Evolutionary conservation across 805 yeast species (phyloP).

Genomic region (Candida schatavii): DNA sequence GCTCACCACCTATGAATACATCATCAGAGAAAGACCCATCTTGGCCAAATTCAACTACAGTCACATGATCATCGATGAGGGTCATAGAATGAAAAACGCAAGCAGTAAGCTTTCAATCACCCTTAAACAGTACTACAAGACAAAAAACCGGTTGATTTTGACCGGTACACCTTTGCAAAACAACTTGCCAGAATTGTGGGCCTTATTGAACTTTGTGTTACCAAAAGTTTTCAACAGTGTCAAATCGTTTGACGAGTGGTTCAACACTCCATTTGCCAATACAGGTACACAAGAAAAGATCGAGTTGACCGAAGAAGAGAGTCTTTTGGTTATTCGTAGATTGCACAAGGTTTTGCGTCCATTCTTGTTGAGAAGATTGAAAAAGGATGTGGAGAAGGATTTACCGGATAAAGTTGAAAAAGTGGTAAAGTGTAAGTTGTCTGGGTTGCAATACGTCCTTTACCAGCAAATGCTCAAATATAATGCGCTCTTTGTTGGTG

Average conservation of each 20-base stretch:
- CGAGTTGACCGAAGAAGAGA: conserved; percentile 83
- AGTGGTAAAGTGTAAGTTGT: conserved; percentile 74
- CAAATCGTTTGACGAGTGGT: conserved; percentile 86
- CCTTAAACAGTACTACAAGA: conserved; percentile 66
- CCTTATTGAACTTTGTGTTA: conserved; percentile 73
- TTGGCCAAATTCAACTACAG: conserved; percentile 70
- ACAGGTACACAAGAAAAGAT: conserved; percentile 80
- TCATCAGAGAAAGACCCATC: conserved; percentile 72
- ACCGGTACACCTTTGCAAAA: conserved; percentile 90
- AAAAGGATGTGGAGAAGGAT: conserved; percentile 84
- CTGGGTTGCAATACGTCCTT: conserved; percentile 65
- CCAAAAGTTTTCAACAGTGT: conserved; percentile 86
- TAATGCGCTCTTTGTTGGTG: conserved; percentile 66
- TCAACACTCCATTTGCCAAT: conserved; percentile 83
- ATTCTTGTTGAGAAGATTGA: conserved; percentile 76
- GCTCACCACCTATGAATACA: conserved; percentile 79
- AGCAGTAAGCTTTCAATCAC: conserved; percentile 72
- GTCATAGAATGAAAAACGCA: conserved; percentile 84
- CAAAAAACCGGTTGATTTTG: conserved; percentile 73
- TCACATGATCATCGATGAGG: conserved; percentile 89
- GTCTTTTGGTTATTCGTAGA: conserved; percentile 76
- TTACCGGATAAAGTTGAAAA: conserved; percentile 82
- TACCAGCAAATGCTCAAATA: conserved; percentile 78
- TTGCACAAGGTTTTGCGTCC: conserved; percentile 85
- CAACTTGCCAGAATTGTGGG: conserved; percentile 84